Percentiles rank a stretch among this genome's conserved stretches.
These are phyloP conservation scores for Thielaviopsis ethacetica DNA, from an alignment of 2,329 filamentous ascomycete species.

Conservation along the genomic window DNA sequence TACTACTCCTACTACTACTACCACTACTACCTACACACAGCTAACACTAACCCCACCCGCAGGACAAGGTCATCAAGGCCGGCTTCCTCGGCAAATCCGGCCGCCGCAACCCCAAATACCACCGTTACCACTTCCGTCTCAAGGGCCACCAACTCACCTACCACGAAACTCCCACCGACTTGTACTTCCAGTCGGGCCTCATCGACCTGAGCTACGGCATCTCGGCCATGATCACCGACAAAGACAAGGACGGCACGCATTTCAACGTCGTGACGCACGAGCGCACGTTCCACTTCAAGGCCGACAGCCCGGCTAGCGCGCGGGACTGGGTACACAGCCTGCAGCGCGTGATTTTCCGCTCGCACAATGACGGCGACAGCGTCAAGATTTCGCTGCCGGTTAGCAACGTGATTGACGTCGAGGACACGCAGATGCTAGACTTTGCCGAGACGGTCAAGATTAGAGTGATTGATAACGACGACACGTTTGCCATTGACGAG, in stretches of 20 bases:
- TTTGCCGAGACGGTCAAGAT: conserved; percentile 91
- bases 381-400: conserved; percentile 91
- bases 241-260: conserved; percentile 57
- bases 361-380: conserved; percentile 90
- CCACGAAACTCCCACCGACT: conserved; percentile 64
- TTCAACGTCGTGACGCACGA: conserved; percentile 74
- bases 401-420: conserved; percentile 77
- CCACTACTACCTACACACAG: no score
- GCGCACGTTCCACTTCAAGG: conserved; percentile 71
- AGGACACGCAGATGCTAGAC: conserved; percentile 78
- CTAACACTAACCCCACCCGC: conserved; percentile 8
- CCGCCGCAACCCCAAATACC: conserved; percentile 72
- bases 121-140: conserved; percentile 81
- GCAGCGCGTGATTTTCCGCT: conserved; percentile 87
- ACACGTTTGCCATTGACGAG: conserved; percentile 91
- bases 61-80: conserved; percentile 65
- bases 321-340: conserved; percentile 94
- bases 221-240: conserved; percentile 63
- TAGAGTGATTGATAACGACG: conserved; percentile 79
- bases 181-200: conserved; percentile 83
- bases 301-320: conserved; percentile 73
- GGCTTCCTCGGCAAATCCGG: conserved; percentile 81
- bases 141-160: conserved; percentile 89
- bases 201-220: conserved; percentile 88
- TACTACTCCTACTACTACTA: no score